Evolutionary conservation across 1,284 basidiomycete genomes (phyloP), one percentile per base, ranked within the genome.

Genomic region (Wolfiporia cocos): DNA sequence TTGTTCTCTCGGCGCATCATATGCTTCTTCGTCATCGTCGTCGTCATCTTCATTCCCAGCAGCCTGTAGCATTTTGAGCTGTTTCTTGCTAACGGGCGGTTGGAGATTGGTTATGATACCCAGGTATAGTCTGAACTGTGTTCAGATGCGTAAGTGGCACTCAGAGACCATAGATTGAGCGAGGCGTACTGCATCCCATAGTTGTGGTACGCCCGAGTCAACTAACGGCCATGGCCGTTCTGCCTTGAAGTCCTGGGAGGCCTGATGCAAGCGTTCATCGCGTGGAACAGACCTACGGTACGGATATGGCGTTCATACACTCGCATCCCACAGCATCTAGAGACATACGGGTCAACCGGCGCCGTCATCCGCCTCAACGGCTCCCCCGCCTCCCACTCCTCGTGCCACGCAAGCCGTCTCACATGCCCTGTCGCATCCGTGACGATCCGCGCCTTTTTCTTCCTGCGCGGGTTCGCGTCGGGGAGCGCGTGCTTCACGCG

Each of bases 151-250:
- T 1, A 9, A 3, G 6, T 17, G n/a, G 24, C 9, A 28, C 18
- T 22, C 17, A 30, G 12, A 9, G 12, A n/a, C n/a, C n/a, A n/a
- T n/a, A n/a, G n/a, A n/a, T n/a, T n/a, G n/a, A n/a, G n/a, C n/a
- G n/a, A n/a, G 11, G 54, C 65, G 9, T 54, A 84, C 84, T 51
- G 78, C 70, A 52, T 83, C 78, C 76, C 80, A 87, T 12, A 81
- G 61, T 26, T 69, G 63, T 39, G 56, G 61, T 17, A 83, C 53
- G 3, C 70, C 67, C 34, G 63, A 54, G 15, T 61, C 42, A 10
- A 62, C 47, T 3, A 63, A 52, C 2, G 79, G 74, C 74, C 81
- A 82, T 0, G 66, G 57, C 12, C 81, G 64, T 23, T 66, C 68
- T 23, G 62, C 62, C 40, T 69, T 69, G 54, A 87, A 87, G 42